A percentile compares a stretch with the other conserved stretches of the same genome.
Conservation (phyloP, 2,329 filamentous ascomycete genomes). For the Alternaria ethzedia region DNA sequence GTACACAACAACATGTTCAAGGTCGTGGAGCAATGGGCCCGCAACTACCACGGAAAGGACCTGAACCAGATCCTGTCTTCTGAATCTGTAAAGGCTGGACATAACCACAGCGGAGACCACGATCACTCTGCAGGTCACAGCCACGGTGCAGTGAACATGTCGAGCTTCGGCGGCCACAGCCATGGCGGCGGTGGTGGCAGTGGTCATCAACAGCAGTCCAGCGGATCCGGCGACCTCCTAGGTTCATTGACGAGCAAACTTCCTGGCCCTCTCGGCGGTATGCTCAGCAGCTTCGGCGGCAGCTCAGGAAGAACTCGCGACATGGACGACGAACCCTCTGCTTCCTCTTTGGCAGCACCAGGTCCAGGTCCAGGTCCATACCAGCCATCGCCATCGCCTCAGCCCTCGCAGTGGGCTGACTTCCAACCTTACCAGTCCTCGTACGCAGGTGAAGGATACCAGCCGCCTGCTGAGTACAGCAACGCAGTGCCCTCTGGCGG, state of each 20-base stretch:
- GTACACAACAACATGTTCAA: constrained; percentile 89
- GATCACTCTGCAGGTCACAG: constrained; percentile 42
- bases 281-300: constrained; percentile 25
- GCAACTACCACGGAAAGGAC: constrained; percentile 69
- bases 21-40: constrained; percentile 81
- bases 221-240: constrained; percentile 30
- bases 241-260: constrained; percentile 28
- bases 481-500: constrained; percentile 32
- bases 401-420: constrained; percentile 35
- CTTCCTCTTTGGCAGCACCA: constrained; percentile 13
- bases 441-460: constrained; percentile 38
- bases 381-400: constrained; percentile 31
- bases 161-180: constrained; percentile 28
- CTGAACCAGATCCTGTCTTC: constrained; percentile 80
- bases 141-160: constrained; percentile 39
- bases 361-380: constrained; percentile 19
- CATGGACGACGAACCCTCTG: constrained; percentile 23
- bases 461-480: constrained; percentile 35
- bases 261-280: constrained; percentile 25
- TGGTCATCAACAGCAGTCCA: constrained; percentile 2
- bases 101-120: constrained; percentile 68
- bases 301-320: constrained; percentile 32
- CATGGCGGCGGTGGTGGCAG: constrained; percentile 19
- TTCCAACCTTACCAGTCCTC: constrained; percentile 48
- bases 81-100: constrained; percentile 80